Base-by-base conservation (phyloP, 192 early-diverging fungal genomes). In the Neocallimastix lanati region DNA sequence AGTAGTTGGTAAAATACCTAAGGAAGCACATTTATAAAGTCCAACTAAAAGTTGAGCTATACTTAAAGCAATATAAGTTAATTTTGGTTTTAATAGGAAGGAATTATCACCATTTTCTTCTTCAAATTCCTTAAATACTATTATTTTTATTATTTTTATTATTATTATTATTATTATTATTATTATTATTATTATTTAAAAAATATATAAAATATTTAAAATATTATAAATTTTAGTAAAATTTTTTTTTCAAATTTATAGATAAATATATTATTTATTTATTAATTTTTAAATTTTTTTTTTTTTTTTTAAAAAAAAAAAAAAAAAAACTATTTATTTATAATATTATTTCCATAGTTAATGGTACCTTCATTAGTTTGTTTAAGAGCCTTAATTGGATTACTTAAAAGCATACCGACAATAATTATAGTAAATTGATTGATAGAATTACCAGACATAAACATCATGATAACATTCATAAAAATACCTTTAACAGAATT, bases 401-500 rank as follows among this genome's bases (percentile, higher is more conserved):
- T 91, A 83, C 91, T 94, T 79, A 99, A 91, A 29, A 99, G 90
- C 97, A 99, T 99, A 18, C 90, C 96, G 4, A 94, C 96, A 36
- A 98, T 93, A 84, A 99, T 90, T 29, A 99, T 95, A 38, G 90
- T 92, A 81, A 96, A 99, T 78, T 99, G 97, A 81, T 98, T 96
- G 36, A 99, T 93, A 77, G 90, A 83, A 83, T 94, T 99, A 79
- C 98, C 98, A 28, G 92, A 94, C 98, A 99, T 99, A 88, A 94
- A 99, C 29, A 98, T 90, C 98, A 99, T 99, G 82, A 99, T 92
- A 28, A 87, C 94, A 77, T 98, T 80, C 79, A 50, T 80, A 27
- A 78, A 67, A 7, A 79, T 30, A 80, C 35, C 38, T n/a, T 80
- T 38, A 79, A 79, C 77, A 18, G 29, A 77, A 12, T 29, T 29